Base-by-base conservation (phyloP, 1,284 basidiomycete genomes). In the Pseudozyma hubeiensis region DNA sequence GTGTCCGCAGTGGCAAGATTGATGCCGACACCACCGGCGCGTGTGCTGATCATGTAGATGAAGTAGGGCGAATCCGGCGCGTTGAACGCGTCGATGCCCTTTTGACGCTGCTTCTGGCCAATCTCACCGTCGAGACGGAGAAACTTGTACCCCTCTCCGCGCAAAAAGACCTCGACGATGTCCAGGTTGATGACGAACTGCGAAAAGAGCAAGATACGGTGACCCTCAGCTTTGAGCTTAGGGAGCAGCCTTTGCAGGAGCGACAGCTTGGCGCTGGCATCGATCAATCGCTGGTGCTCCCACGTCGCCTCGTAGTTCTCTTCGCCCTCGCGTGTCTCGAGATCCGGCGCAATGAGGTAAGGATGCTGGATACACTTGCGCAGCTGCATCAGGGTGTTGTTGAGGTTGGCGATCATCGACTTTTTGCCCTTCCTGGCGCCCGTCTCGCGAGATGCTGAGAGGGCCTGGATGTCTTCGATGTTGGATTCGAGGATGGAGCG, bases 71-170 rank as follows among this genome's bases (percentile, higher is more conserved):
- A 96, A 53, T 88, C 89, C 3, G 91, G 90, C 40, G 89, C 90
- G 84, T 98, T 97, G 87, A 93, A 98, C 70, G 91, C 90, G 79
- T 98, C 95, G 90, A 98, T 97, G 64, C 45, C 59, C 52, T 79
- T 81, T 51, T 81, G 80, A 8, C 81, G 78, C 44, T 69, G 75
- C 48, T 65, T 69, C 29, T 63, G 54, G 8, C 68, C 67, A 31
- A 75, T 47, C 31, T 33, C 59, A 17, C 65, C 70, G 47, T 73
- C 84, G 30, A 85, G 69, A 2, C 85, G 81, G 5, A 84, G 58
- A 61, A 71, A 84, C 31, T 80, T 80, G 65, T 84, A 67, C n/a
- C 81, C 79, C 50, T 81, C 70, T 13, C 79, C 80, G 7, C 60
- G 49, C 5, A 85, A 50, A 75, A 85, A 85, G 14, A 77, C 75